These are phyloP conservation scores for Stevia rebaudiana DNA, from an alignment of 140 eudicot genomes.

Conservation along the genomic window DNA sequence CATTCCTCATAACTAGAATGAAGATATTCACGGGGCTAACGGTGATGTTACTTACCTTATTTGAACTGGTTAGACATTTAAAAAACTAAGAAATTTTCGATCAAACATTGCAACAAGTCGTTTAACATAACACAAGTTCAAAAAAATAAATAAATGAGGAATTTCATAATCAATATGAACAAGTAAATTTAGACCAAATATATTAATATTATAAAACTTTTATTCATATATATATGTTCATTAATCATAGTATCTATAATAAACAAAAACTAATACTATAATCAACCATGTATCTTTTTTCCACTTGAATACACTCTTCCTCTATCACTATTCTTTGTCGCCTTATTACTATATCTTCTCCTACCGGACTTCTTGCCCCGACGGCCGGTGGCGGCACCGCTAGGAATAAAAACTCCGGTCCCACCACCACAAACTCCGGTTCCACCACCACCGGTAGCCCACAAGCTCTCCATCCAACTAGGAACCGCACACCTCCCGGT, in stretches of 20 bases:
- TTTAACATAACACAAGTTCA: no score
- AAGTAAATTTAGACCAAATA: no score
- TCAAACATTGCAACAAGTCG: no score
- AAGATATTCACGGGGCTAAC: no score
- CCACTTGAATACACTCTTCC: conserved; percentile 22
- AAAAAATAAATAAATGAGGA: neutral
- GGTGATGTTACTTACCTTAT: no score
- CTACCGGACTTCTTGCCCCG: conserved; percentile 20
- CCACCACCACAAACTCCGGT: conserved; percentile 16
- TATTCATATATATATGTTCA: conserved; percentile 5
- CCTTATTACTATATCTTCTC: conserved; percentile 28
- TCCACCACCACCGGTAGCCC: conserved; percentile 28
- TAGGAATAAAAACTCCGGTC: conserved; percentile 35
- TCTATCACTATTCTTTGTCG: conserved; percentile 22
- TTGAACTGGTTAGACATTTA: no score
- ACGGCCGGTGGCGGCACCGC: conserved; percentile 7
- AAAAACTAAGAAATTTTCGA: no score
- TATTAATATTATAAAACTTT: no score
- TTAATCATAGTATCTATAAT: neutral
- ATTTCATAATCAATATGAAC: no score
- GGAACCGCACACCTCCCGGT: conserved; percentile 21
- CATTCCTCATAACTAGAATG: no score
- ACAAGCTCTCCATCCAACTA: conserved; percentile 34
- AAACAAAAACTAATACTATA: conserved; percentile 1
- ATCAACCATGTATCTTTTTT: conserved; percentile 16